A percentile compares a stretch with the other conserved stretches of the same genome.
Evolutionary conservation across 768 basidiomycete species (phyloP).

Genomic region (Pisolithus albus): DNA sequence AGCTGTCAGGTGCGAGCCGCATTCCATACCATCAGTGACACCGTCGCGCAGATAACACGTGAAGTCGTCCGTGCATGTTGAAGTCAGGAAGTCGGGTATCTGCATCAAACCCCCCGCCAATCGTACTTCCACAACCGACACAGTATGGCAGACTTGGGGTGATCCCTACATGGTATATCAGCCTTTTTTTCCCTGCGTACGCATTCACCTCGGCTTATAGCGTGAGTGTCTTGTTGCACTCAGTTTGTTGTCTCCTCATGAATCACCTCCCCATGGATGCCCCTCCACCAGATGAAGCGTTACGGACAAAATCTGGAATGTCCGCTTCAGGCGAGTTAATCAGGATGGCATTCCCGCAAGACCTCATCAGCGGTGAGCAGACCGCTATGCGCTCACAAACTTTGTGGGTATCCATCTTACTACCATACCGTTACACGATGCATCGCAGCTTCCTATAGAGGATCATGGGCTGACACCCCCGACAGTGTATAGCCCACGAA

Average conservation of each 20-base stretch:
- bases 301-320: no score
- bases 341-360: conserved; percentile 18
- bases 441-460: neutral
- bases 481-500: conserved; percentile 78
- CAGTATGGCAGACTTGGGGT: conserved; percentile 82
- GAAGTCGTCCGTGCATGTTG: conserved; percentile 42
- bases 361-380: conserved; percentile 48
- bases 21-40: conserved; percentile 34
- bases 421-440: neutral
- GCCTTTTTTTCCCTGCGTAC: neutral
- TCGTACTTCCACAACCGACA: conserved; percentile 60
- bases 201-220: conserved; percentile 28
- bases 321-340: conserved; percentile 17
- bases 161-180: conserved; percentile 68
- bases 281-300: no score
- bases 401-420: conserved; percentile 45
- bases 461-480: neutral
- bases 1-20: conserved; percentile 24
- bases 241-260: conserved; percentile 56
- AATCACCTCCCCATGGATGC: conserved; percentile 28
- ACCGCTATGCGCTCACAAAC: conserved; percentile 78
- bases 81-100: conserved; percentile 48
- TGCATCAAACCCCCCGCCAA: conserved; percentile 73
- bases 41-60: conserved; percentile 47
- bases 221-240: conserved; percentile 81